Conservation (phyloP, 306 rosid species). For the Elaeagnus macrophylla region DNA sequence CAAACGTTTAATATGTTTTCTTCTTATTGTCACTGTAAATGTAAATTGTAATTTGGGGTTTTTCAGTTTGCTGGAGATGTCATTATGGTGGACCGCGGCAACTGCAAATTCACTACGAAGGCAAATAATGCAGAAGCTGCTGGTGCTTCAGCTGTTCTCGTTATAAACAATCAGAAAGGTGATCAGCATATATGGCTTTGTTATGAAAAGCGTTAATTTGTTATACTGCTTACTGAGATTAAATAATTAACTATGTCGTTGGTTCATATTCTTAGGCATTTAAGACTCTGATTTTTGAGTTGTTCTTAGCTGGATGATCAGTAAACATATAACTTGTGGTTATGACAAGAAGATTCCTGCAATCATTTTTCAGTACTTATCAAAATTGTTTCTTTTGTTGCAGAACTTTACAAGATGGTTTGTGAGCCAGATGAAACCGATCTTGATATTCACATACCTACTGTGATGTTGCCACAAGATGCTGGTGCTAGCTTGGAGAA, state of each 20-base stretch:
- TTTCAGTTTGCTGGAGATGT: conserved; percentile 77
- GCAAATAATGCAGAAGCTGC: conserved; percentile 76
- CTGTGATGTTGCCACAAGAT: conserved; percentile 85
- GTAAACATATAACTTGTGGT: background rate
- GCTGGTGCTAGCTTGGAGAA: conserved; percentile 75
- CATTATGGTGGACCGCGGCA: conserved; percentile 79
- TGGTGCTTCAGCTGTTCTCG: conserved; percentile 92
- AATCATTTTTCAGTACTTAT: conserved; percentile 11
- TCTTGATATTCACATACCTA: conserved; percentile 73
- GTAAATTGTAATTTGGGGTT: conserved; percentile 13
- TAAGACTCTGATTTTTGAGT: background rate
- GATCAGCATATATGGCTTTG: background rate
- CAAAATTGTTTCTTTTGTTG: conserved; percentile 19
- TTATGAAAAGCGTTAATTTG: background rate
- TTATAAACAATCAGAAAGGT: conserved; percentile 80
- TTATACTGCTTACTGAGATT: background rate
- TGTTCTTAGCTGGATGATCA: background rate
- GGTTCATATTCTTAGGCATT: background rate
- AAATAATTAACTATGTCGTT: background rate
- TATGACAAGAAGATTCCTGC: background rate
- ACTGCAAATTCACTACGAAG: conserved; percentile 75
- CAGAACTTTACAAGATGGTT: conserved; percentile 98
- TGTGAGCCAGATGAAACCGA: conserved; percentile 77
- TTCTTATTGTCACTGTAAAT: background rate
- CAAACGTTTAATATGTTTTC: background rate